These are phyloP conservation scores for Conticribra weissflogii DNA, from an alignment of 108 stramenopile genomes.

Conservation along the genomic window DNA sequence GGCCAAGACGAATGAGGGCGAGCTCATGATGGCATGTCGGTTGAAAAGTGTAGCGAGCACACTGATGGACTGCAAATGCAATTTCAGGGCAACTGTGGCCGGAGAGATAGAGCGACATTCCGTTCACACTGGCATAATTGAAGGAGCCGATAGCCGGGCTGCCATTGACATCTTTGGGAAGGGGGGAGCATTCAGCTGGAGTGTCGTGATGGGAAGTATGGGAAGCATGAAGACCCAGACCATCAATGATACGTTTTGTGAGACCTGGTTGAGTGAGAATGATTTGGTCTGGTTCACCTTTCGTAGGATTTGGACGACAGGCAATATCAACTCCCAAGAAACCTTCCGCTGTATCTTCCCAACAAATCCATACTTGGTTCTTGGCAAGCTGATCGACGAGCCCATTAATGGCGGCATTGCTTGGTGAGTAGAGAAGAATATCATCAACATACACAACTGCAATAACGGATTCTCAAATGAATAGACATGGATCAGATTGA, in stretches of 20 bases:
- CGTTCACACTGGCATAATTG: no score
- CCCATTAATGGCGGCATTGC: neutral
- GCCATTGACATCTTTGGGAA: conserved; percentile 27
- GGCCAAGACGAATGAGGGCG: no score
- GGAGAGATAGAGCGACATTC: no score
- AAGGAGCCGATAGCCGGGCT: no score
- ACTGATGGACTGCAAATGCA: no score
- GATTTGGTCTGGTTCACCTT: conserved; percentile 5
- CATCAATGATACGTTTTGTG: conserved; percentile 1
- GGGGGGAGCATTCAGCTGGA: conserved; percentile 8
- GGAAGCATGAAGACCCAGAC: conserved; percentile 1
- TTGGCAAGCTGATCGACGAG: neutral
- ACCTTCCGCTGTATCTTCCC: neutral
- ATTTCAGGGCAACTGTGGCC: no score
- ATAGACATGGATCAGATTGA: conserved; percentile 51
- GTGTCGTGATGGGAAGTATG: neutral
- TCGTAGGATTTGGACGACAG: no score
- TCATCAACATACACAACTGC: conserved; percentile 13
- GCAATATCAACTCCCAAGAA: conserved; percentile 49
- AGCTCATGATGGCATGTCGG: no score
- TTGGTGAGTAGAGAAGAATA: neutral
- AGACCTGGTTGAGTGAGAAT: conserved; percentile 47
- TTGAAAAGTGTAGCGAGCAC: no score
- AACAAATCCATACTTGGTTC: neutral
- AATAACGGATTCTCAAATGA: conserved; percentile 20